phyloP scores from a whole-genome alignment of 2,329 filamentous ascomycete species.

The Phaeosphaeria sp. region DNA sequence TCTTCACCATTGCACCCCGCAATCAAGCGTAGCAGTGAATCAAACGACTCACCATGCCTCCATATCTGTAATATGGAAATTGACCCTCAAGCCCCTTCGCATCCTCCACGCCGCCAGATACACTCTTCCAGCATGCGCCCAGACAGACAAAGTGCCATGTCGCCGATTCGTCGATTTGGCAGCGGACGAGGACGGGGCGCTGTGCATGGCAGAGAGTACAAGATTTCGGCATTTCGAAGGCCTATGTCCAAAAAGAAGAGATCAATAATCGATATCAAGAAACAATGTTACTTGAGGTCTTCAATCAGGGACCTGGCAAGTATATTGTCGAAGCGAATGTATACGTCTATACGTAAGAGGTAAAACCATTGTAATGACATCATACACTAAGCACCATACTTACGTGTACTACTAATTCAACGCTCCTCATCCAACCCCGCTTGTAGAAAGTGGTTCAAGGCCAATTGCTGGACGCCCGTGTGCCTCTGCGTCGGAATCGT shows the following conservation, averaged over 20 bases:
- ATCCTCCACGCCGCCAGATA: conserved; percentile 54
- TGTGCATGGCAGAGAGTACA: conserved; percentile 51
- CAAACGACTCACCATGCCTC: conserved; percentile 37
- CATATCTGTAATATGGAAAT: conserved; percentile 33
- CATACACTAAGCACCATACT: not conserved
- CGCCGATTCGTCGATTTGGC: conserved; percentile 49
- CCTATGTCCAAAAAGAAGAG: no score
- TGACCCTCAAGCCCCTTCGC: conserved; percentile 29
- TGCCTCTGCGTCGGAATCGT: not conserved
- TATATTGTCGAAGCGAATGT: not conserved
- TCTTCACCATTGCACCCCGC: not conserved
- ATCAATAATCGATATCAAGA: not conserved
- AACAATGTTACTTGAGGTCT: not conserved
- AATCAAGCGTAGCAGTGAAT: not conserved
- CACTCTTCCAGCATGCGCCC: conserved; percentile 51
- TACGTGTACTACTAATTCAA: not conserved
- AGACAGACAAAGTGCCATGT: conserved; percentile 56
- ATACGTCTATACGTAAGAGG: not conserved
- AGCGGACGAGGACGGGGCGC: conserved; percentile 51
- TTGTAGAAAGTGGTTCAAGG: not conserved
- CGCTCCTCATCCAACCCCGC: not conserved
- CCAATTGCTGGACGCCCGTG: not conserved
- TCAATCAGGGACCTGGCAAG: no score
- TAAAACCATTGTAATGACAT: not conserved
- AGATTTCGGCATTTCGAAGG: conserved; percentile 37